A percentile compares a stretch with the other conserved stretches of the same genome.
These are phyloP conservation scores for Hypoxylon fragiforme DNA, from an alignment of 495 filamentous ascomycete species.

Conservation along the genomic window DNA sequence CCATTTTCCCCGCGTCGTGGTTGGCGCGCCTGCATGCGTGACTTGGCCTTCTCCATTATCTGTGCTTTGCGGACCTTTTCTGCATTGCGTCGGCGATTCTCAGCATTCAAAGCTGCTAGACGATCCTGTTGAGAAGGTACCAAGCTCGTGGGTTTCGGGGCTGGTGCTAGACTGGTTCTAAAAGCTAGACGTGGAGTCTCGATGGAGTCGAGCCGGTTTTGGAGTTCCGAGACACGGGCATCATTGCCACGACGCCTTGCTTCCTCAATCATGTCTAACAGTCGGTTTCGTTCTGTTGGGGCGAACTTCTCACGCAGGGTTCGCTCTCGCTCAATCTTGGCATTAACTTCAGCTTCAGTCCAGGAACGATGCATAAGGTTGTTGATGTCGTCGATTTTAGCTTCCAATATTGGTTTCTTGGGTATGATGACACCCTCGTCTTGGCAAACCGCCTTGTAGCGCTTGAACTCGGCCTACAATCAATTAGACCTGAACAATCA, in stretches of 20 bases:
- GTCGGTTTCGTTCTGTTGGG: slow-evolving; percentile 63
- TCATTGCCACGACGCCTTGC: slow-evolving; percentile 67
- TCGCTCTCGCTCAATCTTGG: slow-evolving; percentile 72
- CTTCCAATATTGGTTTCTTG: slow-evolving; percentile 62
- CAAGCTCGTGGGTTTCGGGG: slow-evolving; percentile 46
- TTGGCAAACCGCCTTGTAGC: slow-evolving; percentile 75
- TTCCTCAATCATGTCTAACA: slow-evolving; percentile 63
- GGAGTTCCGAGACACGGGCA: slow-evolving; percentile 59
- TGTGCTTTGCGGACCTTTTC: slow-evolving; percentile 85
- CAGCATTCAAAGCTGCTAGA: slow-evolving; percentile 72
- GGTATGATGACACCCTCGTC: slow-evolving; percentile 73
- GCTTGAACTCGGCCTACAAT: slow-evolving; percentile 71
- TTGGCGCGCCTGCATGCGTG: slow-evolving; percentile 56
- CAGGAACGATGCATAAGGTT: slow-evolving; percentile 73
- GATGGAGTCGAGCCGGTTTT: slow-evolving; percentile 68
- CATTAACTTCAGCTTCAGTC: slow-evolving; percentile 75
- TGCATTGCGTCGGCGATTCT: slow-evolving; percentile 76
- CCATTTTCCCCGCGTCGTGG: slow-evolving; percentile 54
- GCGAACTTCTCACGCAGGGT: slow-evolving; percentile 60
- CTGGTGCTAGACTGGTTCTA: slow-evolving; percentile 59
- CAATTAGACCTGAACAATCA: slow-evolving; percentile 35
- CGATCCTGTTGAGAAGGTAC: slow-evolving; percentile 68
- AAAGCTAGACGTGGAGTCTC: slow-evolving; percentile 71
- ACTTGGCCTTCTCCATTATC: slow-evolving; percentile 70
- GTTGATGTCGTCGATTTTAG: slow-evolving; percentile 83